Conservation (phyloP, 2,329 filamentous ascomycete genomes). For the Talaromyces albobiverticillius region DNA sequence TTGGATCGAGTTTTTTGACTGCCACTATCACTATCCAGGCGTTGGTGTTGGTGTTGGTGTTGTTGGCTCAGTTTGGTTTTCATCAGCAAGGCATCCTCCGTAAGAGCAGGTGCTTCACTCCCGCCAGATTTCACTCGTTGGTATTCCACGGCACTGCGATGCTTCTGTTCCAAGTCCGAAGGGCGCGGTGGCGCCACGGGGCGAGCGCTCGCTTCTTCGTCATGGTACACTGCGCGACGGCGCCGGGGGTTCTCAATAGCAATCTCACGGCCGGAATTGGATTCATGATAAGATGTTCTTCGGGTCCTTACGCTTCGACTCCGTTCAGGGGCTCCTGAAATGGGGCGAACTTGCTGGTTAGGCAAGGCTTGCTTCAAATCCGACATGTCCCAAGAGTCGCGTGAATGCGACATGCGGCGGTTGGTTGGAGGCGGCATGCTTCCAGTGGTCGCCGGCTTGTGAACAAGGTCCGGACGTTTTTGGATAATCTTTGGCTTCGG, state of each 20-base stretch:
- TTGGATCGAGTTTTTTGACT: constrained; percentile 41
- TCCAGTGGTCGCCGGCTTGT: constrained; percentile 30
- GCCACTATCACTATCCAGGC: constrained; percentile 36
- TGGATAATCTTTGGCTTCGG: constrained; percentile 34
- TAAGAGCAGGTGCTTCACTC: constrained; percentile 30
- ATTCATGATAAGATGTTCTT: constrained; percentile 34
- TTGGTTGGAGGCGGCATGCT: constrained; percentile 23
- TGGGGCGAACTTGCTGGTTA: constrained; percentile 28
- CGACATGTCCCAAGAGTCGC: constrained; percentile 30
- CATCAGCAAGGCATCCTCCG: constrained; percentile 30
- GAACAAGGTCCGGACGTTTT: constrained; percentile 29
- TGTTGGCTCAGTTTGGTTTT: constrained; percentile 27
- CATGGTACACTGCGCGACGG: constrained; percentile 32
- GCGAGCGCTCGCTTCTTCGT: constrained; percentile 15
- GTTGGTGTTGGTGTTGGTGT: no score
- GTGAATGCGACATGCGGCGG: constrained; percentile 27
- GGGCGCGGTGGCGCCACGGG: background rate
- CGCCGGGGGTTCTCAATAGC: constrained; percentile 34
- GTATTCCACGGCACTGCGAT: constrained; percentile 38
- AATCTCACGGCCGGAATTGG: constrained; percentile 28
- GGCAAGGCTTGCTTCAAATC: constrained; percentile 33
- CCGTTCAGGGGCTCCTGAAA: constrained; percentile 30
- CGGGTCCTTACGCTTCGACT: constrained; percentile 29
- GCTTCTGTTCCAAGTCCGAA: constrained; percentile 34
- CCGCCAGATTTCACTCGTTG: constrained; percentile 31